phyloP scores from a whole-genome alignment of 345 rosid genomes.

The Camelina sativa region DNA sequence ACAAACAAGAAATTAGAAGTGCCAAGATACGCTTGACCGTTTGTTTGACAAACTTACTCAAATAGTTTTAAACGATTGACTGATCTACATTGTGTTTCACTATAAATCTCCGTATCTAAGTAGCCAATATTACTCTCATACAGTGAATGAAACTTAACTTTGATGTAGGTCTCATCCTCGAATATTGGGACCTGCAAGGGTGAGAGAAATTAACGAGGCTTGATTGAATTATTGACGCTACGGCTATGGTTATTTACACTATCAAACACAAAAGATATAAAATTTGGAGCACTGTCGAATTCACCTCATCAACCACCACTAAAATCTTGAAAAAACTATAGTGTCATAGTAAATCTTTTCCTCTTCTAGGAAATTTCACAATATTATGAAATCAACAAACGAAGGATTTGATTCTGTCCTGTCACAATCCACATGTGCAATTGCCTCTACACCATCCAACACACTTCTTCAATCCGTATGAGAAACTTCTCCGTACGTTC shows the following conservation, averaged over 20 bases:
- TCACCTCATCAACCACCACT: constrained; percentile 25
- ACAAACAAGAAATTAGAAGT: not conserved
- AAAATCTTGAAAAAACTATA: constrained; percentile 4
- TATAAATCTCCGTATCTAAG: not conserved
- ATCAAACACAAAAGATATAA: too few relatives aligned
- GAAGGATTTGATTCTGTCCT: constrained; percentile 38
- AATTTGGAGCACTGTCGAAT: not conserved
- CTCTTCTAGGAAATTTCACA: constrained; percentile 37
- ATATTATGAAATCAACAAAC: constrained; percentile 5
- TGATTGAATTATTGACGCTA: too few relatives aligned
- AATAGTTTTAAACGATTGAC: too few relatives aligned
- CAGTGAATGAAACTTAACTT: too few relatives aligned
- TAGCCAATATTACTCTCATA: too few relatives aligned
- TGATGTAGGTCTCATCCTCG: too few relatives aligned
- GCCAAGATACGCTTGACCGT: not conserved
- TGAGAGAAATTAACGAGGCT: too few relatives aligned
- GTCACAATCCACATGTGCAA: constrained; percentile 44
- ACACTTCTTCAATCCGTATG: constrained; percentile 35
- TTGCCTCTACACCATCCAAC: constrained; percentile 50
- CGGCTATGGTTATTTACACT: too few relatives aligned
- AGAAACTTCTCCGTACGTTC: constrained; percentile 46
- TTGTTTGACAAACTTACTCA: too few relatives aligned
- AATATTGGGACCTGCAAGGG: too few relatives aligned
- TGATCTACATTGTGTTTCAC: not conserved
- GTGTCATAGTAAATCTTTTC: constrained; percentile 13